Base-by-base conservation (phyloP, 495 filamentous ascomycete genomes). In the Clohesyomyces aquaticus region DNA sequence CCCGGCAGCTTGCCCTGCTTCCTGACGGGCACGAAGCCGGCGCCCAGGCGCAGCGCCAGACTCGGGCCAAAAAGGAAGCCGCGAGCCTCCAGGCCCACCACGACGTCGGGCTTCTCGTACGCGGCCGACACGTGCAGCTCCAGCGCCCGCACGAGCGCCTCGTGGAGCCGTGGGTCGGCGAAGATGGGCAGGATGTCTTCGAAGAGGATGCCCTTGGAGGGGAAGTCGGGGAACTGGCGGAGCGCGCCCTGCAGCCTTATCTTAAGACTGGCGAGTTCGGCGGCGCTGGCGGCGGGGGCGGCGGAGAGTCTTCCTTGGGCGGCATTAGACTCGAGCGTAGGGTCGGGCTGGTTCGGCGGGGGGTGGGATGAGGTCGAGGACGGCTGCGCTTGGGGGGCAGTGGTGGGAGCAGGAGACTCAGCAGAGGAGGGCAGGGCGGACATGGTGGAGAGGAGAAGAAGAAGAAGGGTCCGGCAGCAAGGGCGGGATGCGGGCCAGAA, bases 151-250 rank as follows among this genome's bases (percentile, higher is more conserved):
- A 98, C 78, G 25, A 99, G 87, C 25, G 85, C 80, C 57, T 81
- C 80, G 77, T 97, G 94, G 52, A 91, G 78, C 25, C 75, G 71
- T n/a, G 85, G 84, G 67, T 90, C 81, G 75, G 88, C 87, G 81
- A 99, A 99, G 68, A 99, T 87, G 29, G 94, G 95, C 61, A 99
- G 86, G 78, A 99, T 97, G 77, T 99, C 95, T 82, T 97, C 91
- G 78, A 99, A 99, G 58, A 96, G 83, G 73, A 99, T 92, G 74
- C 95, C 95, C 4, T 89, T 88, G 51, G 88, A 87, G 32, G 95
- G 95, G 79, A 99, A 98, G 82, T 99, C 91, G 61, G 89, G 88
- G 79, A 89, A 96, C 77, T 89, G 88, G 66, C 85, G 83, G 50
- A 91, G 79, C 29, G 84, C 81, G 25, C 69, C 65, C 59, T 79